phyloP scores from a whole-genome alignment of 306 rosid genomes.

The Mucuna pruriens region DNA sequence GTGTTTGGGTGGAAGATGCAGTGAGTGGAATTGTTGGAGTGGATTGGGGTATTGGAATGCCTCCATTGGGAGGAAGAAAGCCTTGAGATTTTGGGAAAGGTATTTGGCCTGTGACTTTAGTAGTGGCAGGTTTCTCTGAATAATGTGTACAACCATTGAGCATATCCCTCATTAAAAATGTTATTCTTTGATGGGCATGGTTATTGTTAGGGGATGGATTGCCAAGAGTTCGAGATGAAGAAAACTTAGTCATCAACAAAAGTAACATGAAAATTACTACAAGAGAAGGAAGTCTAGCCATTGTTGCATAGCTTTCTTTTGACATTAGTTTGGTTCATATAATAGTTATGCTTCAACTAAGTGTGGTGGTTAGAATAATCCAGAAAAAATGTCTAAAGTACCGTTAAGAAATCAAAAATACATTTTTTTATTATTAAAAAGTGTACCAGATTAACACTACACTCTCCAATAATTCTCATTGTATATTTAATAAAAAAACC shows the following conservation, averaged over 20 bases:
- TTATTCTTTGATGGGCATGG: constrained; percentile 49
- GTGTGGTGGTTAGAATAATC: constrained; percentile 46
- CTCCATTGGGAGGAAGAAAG: constrained; percentile 55
- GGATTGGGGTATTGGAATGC: constrained; percentile 55
- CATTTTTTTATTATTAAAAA: too few species aligned
- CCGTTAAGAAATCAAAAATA: too few species aligned
- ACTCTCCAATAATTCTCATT: too few species aligned
- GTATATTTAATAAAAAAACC: too few species aligned
- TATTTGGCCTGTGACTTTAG: constrained; percentile 37
- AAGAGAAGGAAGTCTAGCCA: constrained; percentile 50
- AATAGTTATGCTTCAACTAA: constrained; percentile 35
- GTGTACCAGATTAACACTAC: too few species aligned
- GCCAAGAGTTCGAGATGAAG: constrained; percentile 58
- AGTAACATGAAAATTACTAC: constrained; percentile 34
- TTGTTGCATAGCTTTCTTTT: constrained; percentile 42
- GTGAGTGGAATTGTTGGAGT: constrained; percentile 37
- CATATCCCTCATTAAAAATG: constrained; percentile 64
- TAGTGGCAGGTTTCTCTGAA: constrained; percentile 41
- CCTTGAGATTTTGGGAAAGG: constrained; percentile 69
- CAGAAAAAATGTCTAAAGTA: too few species aligned
- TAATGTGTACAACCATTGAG: constrained; percentile 36
- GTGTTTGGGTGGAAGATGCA: constrained; percentile 49
- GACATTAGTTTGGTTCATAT: constrained; percentile 36
- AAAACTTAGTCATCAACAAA: constrained; percentile 33
- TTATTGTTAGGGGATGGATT: constrained; percentile 48